These are phyloP conservation scores for Clavaria fumosa DNA, from an alignment of 768 basidiomycete species.

Conservation along the genomic window DNA sequence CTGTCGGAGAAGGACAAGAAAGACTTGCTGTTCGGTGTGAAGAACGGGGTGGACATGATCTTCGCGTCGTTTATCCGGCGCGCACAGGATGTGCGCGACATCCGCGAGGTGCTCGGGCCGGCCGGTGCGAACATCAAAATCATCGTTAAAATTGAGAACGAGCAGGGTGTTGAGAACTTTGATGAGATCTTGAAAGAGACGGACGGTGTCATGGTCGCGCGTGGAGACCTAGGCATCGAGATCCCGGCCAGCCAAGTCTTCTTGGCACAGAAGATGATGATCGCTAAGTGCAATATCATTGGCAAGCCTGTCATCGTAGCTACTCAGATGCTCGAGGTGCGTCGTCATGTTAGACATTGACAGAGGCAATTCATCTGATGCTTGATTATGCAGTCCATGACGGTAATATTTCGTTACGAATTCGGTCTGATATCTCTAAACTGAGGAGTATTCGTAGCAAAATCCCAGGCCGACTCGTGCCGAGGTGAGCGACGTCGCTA, in stretches of 20 bases:
- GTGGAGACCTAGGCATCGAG: slow-evolving; percentile 98
- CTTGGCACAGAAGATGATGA: slow-evolving; percentile 99
- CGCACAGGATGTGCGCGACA: slow-evolving; percentile 86
- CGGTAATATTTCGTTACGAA: slow-evolving; percentile 31
- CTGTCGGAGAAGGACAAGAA: slow-evolving; percentile 97
- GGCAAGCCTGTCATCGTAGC: slow-evolving; percentile 99
- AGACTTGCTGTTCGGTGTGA: slow-evolving; percentile 87
- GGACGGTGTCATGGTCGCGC: slow-evolving; percentile 99
- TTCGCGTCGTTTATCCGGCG: slow-evolving; percentile 98
- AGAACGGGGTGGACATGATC: slow-evolving; percentile 97
- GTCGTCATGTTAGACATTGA: slow-evolving; percentile 9
- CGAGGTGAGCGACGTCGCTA: slow-evolving; percentile 97
- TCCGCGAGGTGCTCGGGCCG: slow-evolving; percentile 84
- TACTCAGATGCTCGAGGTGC: slow-evolving; percentile 96
- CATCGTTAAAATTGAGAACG: slow-evolving; percentile 99
- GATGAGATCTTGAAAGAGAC: slow-evolving; percentile 92
- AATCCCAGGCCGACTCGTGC: slow-evolving; percentile 98
- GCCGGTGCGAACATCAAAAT: slow-evolving; percentile 96
- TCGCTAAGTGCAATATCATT: slow-evolving; percentile 93
- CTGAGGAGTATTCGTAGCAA: slow-evolving; percentile 38
- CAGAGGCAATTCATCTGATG: slow-evolving; percentile 8
- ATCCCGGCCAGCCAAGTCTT: slow-evolving; percentile 99
- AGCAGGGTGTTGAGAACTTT: slow-evolving; percentile 97
- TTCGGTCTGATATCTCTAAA: neutral
- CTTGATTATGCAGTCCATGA: slow-evolving; percentile 62